Evolutionary conservation across 2,329 filamentous ascomycete species (phyloP), one percentile per base, ranked within the genome.

Genomic region (Apiospora rasikravindrae): DNA sequence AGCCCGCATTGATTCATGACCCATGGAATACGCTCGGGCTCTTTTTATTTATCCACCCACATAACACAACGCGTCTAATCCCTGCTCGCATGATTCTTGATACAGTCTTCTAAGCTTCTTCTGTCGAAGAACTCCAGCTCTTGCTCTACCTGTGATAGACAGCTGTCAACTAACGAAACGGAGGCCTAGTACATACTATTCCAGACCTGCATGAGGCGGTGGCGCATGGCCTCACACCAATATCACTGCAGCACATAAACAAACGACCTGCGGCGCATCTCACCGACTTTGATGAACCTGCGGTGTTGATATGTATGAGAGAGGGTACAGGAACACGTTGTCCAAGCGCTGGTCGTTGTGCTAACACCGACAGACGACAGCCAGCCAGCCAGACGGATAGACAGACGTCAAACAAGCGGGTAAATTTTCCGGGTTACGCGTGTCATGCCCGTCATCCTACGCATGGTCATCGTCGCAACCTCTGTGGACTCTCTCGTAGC

Each of bases 21-120:
- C 33, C 57, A 64, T 40, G 33, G 22, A 40, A 40, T 40, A 64
- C 57, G 57, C 57, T 64, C 57, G 57, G 57, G 33, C 57, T 33
- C 33, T 64, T 29, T 40, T 64, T n/a, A n/a, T 1, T 40, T 64
- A 64, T 40, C 57, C 57, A 64, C 57, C 33, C 57, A 64, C 33
- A 37, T 29, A 64, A 64, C 57, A 37, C 53, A 61, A 29, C 14
- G 53, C 57, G 57, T 40, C 57, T 61, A 64, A 64, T 64, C 57
- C 57, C 44, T 49, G 67, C 67, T 47, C 44, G 67, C 67, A 69
- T 69, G 67, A 69, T 47, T 49, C 44, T 49, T 49, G 67, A 69
- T 49, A 49, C 42, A 49, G 33, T 37, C 67, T 69, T 47, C 67
- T 69, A 69, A 69, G 67, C 67, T 69, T 49, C 67, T 69, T 69